These are phyloP conservation scores for Perilla frutescens DNA, from an alignment of 257 asterid genomes.

Conservation along the genomic window DNA sequence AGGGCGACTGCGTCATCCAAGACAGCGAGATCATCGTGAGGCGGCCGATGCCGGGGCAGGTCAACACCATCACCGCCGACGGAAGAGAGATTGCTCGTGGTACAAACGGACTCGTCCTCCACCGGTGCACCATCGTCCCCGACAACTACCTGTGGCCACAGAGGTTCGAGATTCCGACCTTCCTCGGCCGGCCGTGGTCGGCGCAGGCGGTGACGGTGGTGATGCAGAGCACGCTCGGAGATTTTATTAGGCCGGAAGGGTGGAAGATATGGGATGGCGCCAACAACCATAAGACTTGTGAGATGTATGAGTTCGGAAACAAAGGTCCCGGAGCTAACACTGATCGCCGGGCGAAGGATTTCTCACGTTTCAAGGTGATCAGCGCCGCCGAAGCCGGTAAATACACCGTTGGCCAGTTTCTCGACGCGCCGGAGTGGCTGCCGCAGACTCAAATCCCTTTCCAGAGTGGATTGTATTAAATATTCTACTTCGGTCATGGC, in stretches of 20 bases:
- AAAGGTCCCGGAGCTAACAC: conserved; percentile 62
- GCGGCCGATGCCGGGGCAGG: conserved; percentile 46
- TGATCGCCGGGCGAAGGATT: conserved; percentile 31
- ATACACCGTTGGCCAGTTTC: conserved; percentile 38
- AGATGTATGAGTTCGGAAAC: conserved; percentile 56
- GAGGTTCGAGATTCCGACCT: conserved; percentile 45
- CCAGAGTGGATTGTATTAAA: conserved; percentile 34
- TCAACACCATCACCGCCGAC: conserved; percentile 72
- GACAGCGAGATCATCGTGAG: conserved; percentile 62
- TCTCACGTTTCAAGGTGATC: conserved; percentile 37
- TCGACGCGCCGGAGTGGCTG: conserved; percentile 40
- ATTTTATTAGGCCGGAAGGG: conserved; percentile 65
- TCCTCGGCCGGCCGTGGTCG: conserved; percentile 73
- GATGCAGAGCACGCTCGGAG: conserved; percentile 69
- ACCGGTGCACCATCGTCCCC: conserved; percentile 65
- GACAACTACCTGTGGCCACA: conserved; percentile 38
- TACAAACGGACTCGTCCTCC: conserved; percentile 62
- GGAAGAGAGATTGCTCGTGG: conserved; percentile 46
- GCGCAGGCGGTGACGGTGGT: conserved; percentile 46
- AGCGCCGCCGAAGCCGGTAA: conserved; percentile 31
- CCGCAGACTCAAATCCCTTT: conserved; percentile 39
- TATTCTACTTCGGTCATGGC: too few species aligned
- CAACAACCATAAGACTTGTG: conserved; percentile 45
- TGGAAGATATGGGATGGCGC: conserved; percentile 49
- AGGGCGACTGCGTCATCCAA: conserved; percentile 65